Percentiles rank a stretch among this genome's conserved stretches.
These are phyloP conservation scores for Xanthoconium stramineum DNA, from an alignment of 768 basidiomycete genomes.

Conservation along the genomic window DNA sequence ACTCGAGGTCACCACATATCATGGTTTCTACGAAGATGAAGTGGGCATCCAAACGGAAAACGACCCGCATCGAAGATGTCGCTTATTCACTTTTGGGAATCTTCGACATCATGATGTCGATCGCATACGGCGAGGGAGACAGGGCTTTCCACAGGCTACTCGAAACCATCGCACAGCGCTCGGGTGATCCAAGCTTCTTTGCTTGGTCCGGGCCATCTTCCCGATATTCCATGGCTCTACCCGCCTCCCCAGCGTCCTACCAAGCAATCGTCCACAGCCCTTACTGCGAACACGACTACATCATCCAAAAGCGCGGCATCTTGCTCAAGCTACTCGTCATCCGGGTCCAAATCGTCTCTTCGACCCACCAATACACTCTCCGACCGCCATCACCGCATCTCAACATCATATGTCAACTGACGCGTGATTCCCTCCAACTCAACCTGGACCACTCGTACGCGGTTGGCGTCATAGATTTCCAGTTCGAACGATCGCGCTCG, in stretches of 20 bases:
- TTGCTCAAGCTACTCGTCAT: constrained; percentile 8
- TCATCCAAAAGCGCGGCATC: constrained; percentile 10
- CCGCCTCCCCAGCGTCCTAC: constrained; percentile 13
- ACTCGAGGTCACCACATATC: neutral
- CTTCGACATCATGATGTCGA: constrained; percentile 11
- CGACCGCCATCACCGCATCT: neutral
- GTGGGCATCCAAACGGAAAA: constrained; percentile 13
- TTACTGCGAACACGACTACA: constrained; percentile 4
- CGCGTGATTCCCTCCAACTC: neutral
- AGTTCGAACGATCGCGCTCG: neutral
- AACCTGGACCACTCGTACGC: neutral
- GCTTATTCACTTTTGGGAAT: constrained; percentile 12
- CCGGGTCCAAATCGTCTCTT: neutral
- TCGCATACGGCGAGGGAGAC: constrained; percentile 12
- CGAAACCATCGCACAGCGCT: constrained; percentile 11
- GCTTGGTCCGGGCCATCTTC: constrained; percentile 11
- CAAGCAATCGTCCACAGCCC: neutral
- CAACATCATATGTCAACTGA: neutral
- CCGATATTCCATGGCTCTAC: constrained; percentile 3
- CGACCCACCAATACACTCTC: neutral
- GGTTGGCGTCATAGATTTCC: constrained; percentile 10
- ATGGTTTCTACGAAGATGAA: constrained; percentile 14
- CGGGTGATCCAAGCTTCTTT: constrained; percentile 14
- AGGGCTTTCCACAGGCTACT: constrained; percentile 9
- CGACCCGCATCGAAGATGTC: constrained; percentile 8